Conservation (phyloP, 2,329 filamentous ascomycete genomes). For the Epichloe coenophiala region DNA sequence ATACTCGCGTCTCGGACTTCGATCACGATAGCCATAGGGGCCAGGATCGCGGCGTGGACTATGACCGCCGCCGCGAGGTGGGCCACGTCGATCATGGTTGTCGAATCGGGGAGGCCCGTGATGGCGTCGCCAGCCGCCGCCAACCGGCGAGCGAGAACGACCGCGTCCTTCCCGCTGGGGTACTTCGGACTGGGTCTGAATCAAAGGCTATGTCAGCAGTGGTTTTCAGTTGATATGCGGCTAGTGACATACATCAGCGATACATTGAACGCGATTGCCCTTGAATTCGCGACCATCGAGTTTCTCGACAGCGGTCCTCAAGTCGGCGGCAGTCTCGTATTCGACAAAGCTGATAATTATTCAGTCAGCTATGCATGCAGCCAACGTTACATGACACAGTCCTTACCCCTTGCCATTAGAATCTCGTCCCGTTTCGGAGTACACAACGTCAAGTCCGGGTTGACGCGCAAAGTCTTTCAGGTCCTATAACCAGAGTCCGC, state of each 20-base stretch:
- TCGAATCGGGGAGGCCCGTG: slow-evolving; percentile 50
- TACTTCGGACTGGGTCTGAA: slow-evolving; percentile 66
- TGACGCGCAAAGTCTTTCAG: slow-evolving; percentile 98
- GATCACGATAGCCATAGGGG: slow-evolving; percentile 71
- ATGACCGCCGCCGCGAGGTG: slow-evolving; percentile 42
- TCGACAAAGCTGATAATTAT: slow-evolving; percentile 66
- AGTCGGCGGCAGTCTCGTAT: slow-evolving; percentile 83
- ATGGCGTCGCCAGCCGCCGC: slow-evolving; percentile 36
- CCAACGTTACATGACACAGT: neutral
- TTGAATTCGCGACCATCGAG: slow-evolving; percentile 91
- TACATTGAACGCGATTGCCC: slow-evolving; percentile 71
- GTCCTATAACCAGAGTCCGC: slow-evolving; percentile 76
- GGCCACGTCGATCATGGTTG: slow-evolving; percentile 71
- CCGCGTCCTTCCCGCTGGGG: slow-evolving; percentile 48
- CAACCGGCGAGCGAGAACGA: slow-evolving; percentile 61
- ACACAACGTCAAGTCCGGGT: slow-evolving; percentile 93
- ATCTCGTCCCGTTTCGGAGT: slow-evolving; percentile 89
- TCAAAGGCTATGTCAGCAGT: neutral
- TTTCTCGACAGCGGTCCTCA: slow-evolving; percentile 87
- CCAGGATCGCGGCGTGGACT: slow-evolving; percentile 58
- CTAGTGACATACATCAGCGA: slow-evolving; percentile 59
- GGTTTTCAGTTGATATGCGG: neutral
- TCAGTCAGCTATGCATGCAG: neutral
- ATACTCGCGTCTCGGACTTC: slow-evolving; percentile 75
- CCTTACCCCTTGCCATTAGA: slow-evolving; percentile 82